These are phyloP conservation scores for Quercus alba DNA, from an alignment of 306 rosid species.

Conservation along the genomic window DNA sequence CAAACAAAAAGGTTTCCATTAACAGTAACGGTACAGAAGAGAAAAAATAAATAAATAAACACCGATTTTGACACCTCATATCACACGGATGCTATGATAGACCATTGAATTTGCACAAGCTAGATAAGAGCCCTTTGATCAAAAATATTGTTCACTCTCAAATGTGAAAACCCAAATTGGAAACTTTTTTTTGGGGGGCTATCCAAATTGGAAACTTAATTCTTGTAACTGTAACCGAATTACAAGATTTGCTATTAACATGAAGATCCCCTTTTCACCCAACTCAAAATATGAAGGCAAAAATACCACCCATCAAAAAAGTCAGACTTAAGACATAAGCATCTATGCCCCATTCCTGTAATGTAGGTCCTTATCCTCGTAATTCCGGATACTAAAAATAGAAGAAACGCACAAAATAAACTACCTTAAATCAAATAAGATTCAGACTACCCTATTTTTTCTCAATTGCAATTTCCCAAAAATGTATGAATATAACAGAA, in stretches of 20 bases:
- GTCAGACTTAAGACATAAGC: not conserved
- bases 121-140: not conserved
- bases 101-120: not conserved
- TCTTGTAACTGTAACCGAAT: not conserved
- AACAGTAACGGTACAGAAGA: not conserved
- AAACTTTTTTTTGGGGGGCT: not conserved
- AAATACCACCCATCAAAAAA: not conserved
- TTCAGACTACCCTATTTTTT: not conserved
- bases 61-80: not conserved
- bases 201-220: not conserved
- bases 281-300: not conserved
- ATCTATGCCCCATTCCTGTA: not conserved
- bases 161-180: not conserved
- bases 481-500: not conserved
- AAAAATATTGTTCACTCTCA: not conserved
- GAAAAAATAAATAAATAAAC: not conserved
- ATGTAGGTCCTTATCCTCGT: not conserved
- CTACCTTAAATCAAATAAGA: not conserved
- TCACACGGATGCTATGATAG: not conserved
- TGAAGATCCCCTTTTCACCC: not conserved
- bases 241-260: not conserved
- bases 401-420: conserved; percentile 2
- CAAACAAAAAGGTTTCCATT: not conserved
- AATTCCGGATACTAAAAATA: conserved; percentile 1
- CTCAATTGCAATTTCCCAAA: not conserved